Evolutionary conservation across 2,329 filamentous ascomycete species (phyloP).

Genomic region (Penicillium sclerotigenum): DNA sequence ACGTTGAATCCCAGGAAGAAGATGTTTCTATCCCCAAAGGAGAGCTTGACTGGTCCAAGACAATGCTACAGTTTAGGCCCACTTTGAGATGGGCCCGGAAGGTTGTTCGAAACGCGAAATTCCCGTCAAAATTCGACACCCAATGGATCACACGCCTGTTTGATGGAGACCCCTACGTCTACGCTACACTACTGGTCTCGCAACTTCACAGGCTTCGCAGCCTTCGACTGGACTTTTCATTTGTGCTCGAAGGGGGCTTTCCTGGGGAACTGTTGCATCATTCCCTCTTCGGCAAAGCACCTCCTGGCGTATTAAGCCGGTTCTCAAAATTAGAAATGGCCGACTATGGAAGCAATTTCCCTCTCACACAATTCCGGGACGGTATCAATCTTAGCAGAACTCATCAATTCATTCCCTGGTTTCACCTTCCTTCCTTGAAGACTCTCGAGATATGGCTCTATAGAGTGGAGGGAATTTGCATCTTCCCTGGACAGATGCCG

Average conservation of each 20-base stretch:
- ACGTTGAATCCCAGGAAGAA: background rate
- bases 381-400: too few relatives aligned
- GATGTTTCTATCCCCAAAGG: background rate
- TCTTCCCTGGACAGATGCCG: background rate
- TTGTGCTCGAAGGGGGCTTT: background rate
- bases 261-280: background rate
- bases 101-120: background rate
- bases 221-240: background rate
- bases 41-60: background rate
- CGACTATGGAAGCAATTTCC: constrained; percentile 2
- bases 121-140: background rate
- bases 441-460: constrained; percentile 6
- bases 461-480: background rate
- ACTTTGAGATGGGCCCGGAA: background rate
- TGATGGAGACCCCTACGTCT: background rate
- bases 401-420: constrained; percentile 5
- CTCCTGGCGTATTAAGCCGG: background rate
- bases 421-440: constrained; percentile 4
- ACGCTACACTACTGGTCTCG: background rate
- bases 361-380: background rate
- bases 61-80: background rate
- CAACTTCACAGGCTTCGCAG: constrained; percentile 2
- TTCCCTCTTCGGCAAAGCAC: background rate
- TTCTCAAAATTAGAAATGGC: background rate
- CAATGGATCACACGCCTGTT: background rate